phyloP scores from a whole-genome alignment of 805 yeast species.

The Ogataea populi-albae region DNA sequence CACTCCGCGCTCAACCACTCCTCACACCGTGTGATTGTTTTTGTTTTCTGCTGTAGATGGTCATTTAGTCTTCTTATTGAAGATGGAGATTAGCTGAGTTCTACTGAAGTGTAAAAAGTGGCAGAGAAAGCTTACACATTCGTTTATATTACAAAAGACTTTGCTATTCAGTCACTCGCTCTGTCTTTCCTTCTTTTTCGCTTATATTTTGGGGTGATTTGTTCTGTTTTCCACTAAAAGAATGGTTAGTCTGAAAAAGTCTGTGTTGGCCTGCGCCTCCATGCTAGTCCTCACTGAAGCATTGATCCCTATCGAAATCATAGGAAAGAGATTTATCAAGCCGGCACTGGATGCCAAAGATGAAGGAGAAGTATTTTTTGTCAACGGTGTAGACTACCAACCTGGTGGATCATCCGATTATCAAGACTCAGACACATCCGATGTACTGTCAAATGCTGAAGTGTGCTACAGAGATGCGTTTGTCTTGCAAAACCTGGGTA shows the following conservation, averaged over 20 bases:
- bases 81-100: neutral
- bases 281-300: conserved; percentile 32
- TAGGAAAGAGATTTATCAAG: conserved; percentile 57
- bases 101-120: too few relatives aligned
- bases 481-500: conserved; percentile 72
- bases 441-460: conserved; percentile 68
- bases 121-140: too few relatives aligned
- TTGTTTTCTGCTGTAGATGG: conserved; percentile 6
- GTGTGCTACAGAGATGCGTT: conserved; percentile 79
- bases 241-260: conserved; percentile 10
- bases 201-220: too few relatives aligned
- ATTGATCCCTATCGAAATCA: conserved; percentile 53
- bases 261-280: conserved; percentile 10
- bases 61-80: too few relatives aligned
- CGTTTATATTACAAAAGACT: too few relatives aligned
- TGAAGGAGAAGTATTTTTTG: conserved; percentile 63
- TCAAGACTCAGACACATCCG: conserved; percentile 36
- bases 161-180: conserved; percentile 1
- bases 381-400: conserved; percentile 88
- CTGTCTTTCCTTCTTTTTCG: conserved; percentile 3
- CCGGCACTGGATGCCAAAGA: conserved; percentile 37
- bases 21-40: conserved; percentile 5
- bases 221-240: neutral
- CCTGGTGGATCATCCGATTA: conserved; percentile 86
- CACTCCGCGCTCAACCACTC: too few relatives aligned